Percentiles rank a stretch among this genome's conserved stretches.
Evolutionary conservation across 139 green algal species (phyloP).

Genomic region (Mesostigma viride): DNA sequence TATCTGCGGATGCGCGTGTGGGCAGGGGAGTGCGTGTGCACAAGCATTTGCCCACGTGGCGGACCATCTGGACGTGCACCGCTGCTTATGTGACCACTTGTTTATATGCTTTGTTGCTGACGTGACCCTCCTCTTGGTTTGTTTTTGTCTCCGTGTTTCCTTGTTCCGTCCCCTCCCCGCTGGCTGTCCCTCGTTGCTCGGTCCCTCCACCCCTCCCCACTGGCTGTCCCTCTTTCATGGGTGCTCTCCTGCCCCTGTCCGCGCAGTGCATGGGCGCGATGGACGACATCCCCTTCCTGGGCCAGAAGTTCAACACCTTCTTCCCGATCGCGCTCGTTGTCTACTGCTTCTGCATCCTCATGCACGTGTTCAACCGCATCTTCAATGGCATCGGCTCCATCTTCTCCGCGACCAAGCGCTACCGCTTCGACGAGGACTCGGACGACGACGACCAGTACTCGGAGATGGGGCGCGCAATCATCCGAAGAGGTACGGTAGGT

Average conservation of each 20-base stretch:
- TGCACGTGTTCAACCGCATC: conserved; percentile 34
- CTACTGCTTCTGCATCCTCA: conserved; percentile 13
- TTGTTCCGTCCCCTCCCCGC: too few relatives aligned
- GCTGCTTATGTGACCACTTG: too few relatives aligned
- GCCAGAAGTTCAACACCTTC: conserved; percentile 21
- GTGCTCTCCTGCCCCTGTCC: background rate
- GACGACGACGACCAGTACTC: conserved; percentile 13
- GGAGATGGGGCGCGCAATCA: background rate
- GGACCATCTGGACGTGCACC: too few relatives aligned
- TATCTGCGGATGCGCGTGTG: too few relatives aligned
- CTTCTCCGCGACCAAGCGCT: conserved; percentile 7
- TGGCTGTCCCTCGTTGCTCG: too few relatives aligned
- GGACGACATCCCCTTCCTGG: conserved; percentile 20
- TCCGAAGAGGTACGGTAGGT: conserved; percentile 15
- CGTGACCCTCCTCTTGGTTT: too few relatives aligned
- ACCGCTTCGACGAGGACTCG: conserved; percentile 28
- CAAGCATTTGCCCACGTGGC: too few relatives aligned
- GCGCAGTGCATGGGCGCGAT: conserved; percentile 19
- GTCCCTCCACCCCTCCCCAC: too few relatives aligned
- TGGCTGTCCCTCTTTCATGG: background rate
- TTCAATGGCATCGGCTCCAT: conserved; percentile 11
- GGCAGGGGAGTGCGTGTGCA: too few relatives aligned
- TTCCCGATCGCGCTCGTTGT: conserved; percentile 31
- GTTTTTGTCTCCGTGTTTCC: too few relatives aligned
- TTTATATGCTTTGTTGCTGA: too few relatives aligned